Base-by-base conservation (phyloP, 2,329 filamentous ascomycete species). In the Cladophialophora yegresii region DNA sequence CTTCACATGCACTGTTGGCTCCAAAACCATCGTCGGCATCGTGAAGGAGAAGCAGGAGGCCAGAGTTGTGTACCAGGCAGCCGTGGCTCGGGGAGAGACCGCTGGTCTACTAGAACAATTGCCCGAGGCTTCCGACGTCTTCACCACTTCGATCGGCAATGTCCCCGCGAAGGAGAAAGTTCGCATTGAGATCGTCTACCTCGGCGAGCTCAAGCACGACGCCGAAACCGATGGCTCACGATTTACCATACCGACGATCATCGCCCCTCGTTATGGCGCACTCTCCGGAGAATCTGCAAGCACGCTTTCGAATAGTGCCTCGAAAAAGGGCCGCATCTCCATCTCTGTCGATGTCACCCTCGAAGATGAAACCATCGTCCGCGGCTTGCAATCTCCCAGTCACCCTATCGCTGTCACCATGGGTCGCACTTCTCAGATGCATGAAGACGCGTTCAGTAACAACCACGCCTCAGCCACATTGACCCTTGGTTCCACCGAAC, bases 171-270 rank as follows among this genome's bases (percentile, higher is more conserved):
- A 80, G 0, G 82, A 83, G 16, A 81, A 79, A 36, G 77, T 90
- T 36, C 73, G 81, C 6, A 83, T 91, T 6, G 81, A 87, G 10
- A 84, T 91, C 61, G 84, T 80, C 0, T 91, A 89, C 66, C 80
- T 90, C 4, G 87, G 86, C 2, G 88, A 92, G 73, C 80, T 92
- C 60, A 90, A 90, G 76, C 87, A 91, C 69, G 88, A 91, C 71
- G 83, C 86, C 50, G 85, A 87, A 66, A 80, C 84, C 2, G 87
- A 92, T 71, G 87, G 87, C 5, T 79, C 89, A 28, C 83, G 88
- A 6, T 89, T 89, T 72, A 91, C 85, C 4, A 84, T 92, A 4
- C 89, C 89, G 0, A 89, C 84, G 0, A 77, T 75, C 54, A 87
- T 92, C 61, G 86, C 85, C 0, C 89, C 89, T 1, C 82, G 88